Evolutionary conservation across 345 rosid genomes (phyloP), one percentile per base, ranked within the genome.

Genomic region (Brassica rapa): DNA sequence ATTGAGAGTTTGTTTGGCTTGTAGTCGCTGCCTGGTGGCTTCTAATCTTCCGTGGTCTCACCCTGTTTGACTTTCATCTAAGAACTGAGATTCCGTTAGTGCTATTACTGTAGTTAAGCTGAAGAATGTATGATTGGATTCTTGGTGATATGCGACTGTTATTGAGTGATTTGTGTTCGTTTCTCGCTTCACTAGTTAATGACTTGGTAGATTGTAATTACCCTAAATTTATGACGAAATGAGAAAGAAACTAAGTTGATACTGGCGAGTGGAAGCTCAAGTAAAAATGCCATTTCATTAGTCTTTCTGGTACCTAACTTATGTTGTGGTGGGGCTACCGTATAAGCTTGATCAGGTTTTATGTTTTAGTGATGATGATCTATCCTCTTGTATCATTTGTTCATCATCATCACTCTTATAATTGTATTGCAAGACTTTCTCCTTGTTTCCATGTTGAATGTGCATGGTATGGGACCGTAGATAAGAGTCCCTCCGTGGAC

Each of bases 141-240:
- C 21, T 19, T 19, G 21, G 21, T 19, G 21, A 19, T 19, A 19
- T 19, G 21, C 21, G 21, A 19, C 21, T 19, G 21, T 19, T 19
- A 19, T 19, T 19, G 21, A 19, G 30, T 27, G 30, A 0, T 0
- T 27, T 4, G 30, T 27, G 4, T 29, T 72, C 62, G 4, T 70
- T 12, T 57, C 55, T 57, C 7, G 37, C 24, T 77, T 71, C 76
- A 65, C 66, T 71, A 41, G 46, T 10, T 62, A 16, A 16, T 70
- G 9, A 4, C 2, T 35, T 77, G 14, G 25, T 70, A 0, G 4
- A 14, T 77, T 33, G 14, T 62, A 11, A 27, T 51, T 25, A 27
- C 51, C 51, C 15, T 37, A 35, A 33, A 51, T 49, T 5, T 41
- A 15, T 33, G n/a, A 10, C 63, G 41, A 51, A 24, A 4, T 63